Evolutionary conservation across 2,329 filamentous ascomycete genomes (phyloP), one percentile per base, ranked within the genome.

Genomic region (Nemania sp.): DNA sequence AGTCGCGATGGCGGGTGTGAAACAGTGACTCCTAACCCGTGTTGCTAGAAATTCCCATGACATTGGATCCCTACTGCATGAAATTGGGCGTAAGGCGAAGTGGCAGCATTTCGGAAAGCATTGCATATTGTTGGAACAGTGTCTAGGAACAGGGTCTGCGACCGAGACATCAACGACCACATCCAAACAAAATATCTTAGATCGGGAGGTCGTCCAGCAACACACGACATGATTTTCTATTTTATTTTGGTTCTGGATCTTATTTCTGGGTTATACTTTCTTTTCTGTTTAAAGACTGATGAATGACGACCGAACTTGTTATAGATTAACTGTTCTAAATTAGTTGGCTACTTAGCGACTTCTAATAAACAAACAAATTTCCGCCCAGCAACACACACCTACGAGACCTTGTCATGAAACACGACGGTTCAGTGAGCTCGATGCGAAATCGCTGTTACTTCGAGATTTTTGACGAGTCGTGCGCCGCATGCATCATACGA

Each of bases 1-100:
- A 37, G 64, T 68, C 39, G 64, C 65, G 19, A 58, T 68, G 64
- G 61, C 65, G 30, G 65, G 64, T 44, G 43, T 66, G 46, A 68
- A 67, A 61, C 65, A 34, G 49, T 47, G 54, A 57, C 55, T 61
- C 28, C 39, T 49, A 12, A 23, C 22, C n/a, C 41, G 9, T 15
- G 28, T 52, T 15, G 20, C 33, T 15, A 42, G 22, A 17, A 23
- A 53, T 15, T 39, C 56, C 41, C 39, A 36, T 48, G 43, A 48
- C 54, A 56, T 55, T 49, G 54, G 46, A 41, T 43, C 47, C 30
- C 47, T 50, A 41, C 52, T 60, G 61, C 63, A 61, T 62, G 59
- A 58, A 58, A 45, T 61, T 50, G 57, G 63, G 63, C 64, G 63
- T 65, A 66, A 56, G 61, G 63, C 57, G 56, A 63, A 56, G 61